Conservation (phyloP, 1,139 yeast genomes). For the Candida sp. region DNA sequence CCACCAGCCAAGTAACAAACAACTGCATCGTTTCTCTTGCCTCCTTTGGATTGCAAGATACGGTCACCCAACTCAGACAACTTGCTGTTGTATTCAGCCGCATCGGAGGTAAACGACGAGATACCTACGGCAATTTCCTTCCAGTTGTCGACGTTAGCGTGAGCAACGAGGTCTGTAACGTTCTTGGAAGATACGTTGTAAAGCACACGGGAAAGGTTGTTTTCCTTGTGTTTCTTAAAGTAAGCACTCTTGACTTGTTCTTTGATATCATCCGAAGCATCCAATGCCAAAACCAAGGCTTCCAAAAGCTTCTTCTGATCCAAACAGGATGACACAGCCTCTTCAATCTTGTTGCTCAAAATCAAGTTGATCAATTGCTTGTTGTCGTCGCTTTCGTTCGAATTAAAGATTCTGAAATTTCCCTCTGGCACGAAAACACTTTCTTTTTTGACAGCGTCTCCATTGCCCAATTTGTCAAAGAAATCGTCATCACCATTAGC, state of each 20-base stretch:
- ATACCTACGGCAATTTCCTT: slow-evolving; percentile 77
- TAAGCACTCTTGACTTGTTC: slow-evolving; percentile 73
- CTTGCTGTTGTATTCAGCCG: slow-evolving; percentile 53
- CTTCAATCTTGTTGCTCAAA: slow-evolving; percentile 63
- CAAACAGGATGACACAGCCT: slow-evolving; percentile 74
- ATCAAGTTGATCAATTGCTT: slow-evolving; percentile 58
- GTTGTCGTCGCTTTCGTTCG: slow-evolving; percentile 27
- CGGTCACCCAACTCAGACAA: slow-evolving; percentile 78
- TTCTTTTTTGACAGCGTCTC: slow-evolving; percentile 20
- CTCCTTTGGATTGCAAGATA: slow-evolving; percentile 33
- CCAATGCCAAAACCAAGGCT: slow-evolving; percentile 82
- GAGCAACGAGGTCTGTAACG: slow-evolving; percentile 74
- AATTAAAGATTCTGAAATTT: slow-evolving; percentile 37
- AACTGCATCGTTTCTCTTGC: slow-evolving; percentile 71
- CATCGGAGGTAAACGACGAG: slow-evolving; percentile 55
- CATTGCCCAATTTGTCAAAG: slow-evolving; percentile 48
- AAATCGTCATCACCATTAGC: slow-evolving; percentile 48
- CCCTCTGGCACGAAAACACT: slow-evolving; percentile 47
- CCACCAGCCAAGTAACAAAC: slow-evolving; percentile 82
- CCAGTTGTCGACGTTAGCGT: slow-evolving; percentile 85
- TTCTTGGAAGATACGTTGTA: slow-evolving; percentile 65
- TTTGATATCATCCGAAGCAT: slow-evolving; percentile 66
- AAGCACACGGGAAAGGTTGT: slow-evolving; percentile 75
- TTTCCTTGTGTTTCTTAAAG: slow-evolving; percentile 58
- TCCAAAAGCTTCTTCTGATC: slow-evolving; percentile 69